A percentile compares a stretch with the other conserved stretches of the same genome.
These are phyloP conservation scores for Cruciata laevipes DNA, from an alignment of 257 asterid genomes.

Conservation along the genomic window DNA sequence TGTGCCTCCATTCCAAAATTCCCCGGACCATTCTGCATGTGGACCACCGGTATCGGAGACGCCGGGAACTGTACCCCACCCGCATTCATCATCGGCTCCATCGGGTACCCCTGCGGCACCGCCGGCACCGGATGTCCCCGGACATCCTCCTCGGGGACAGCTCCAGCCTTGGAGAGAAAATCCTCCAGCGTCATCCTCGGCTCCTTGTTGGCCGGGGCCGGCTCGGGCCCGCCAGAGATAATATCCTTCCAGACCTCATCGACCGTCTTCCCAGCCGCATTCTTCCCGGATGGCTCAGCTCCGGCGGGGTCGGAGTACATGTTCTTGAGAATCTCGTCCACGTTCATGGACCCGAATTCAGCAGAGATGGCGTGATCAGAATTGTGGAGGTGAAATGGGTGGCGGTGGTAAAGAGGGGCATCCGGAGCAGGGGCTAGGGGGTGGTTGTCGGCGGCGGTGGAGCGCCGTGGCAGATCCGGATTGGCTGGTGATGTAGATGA, in stretches of 20 bases:
- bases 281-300: constrained; percentile 4
- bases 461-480: constrained; percentile 85
- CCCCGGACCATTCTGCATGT: constrained; percentile 55
- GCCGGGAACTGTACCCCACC: constrained; percentile 36
- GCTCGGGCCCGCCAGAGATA: constrained; percentile 27
- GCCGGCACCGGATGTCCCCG: constrained; percentile 28
- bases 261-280: constrained; percentile 35
- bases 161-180: constrained; percentile 81
- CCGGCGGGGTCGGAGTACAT: constrained; percentile 53
- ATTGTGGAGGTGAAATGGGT: constrained; percentile 12
- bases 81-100: constrained; percentile 43
- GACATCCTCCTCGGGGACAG: constrained; percentile 72
- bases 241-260: constrained; percentile 68
- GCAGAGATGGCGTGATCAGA: constrained; percentile 37
- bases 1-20: constrained; percentile 47
- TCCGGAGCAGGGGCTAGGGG: background rate
- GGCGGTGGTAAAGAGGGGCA: background rate
- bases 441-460: constrained; percentile 18
- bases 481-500: constrained; percentile 84
- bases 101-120: constrained; percentile 17
- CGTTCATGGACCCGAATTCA: constrained; percentile 60
- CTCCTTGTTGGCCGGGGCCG: constrained; percentile 19
- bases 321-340: constrained; percentile 72
- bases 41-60: constrained; percentile 28
- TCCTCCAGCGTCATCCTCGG: constrained; percentile 84